phyloP scores from a whole-genome alignment of 768 basidiomycete species.

The Amanita inopinata region DNA sequence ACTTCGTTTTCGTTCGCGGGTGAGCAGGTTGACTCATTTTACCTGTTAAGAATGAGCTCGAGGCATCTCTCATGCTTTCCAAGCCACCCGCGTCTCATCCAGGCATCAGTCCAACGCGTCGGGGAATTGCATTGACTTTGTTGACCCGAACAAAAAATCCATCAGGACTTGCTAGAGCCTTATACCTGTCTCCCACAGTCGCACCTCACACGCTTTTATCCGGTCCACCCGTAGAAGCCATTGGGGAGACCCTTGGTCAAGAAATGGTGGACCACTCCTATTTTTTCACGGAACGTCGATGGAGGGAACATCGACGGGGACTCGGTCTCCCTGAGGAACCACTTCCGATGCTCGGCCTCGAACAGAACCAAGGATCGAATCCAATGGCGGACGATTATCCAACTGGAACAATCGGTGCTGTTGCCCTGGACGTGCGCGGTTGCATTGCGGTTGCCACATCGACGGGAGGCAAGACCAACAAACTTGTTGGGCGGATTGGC shows the following conservation, averaged over 20 bases:
- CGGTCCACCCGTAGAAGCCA: slow-evolving; percentile 48
- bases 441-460: slow-evolving; percentile 69
- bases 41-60: slow-evolving; percentile 62
- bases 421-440: slow-evolving; percentile 65
- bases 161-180: slow-evolving; percentile 53
- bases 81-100: slow-evolving; percentile 62
- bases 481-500: slow-evolving; percentile 73
- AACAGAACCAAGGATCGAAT: slow-evolving; percentile 13
- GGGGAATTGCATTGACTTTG: slow-evolving; percentile 57
- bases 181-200: slow-evolving; percentile 59
- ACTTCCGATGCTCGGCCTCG: slow-evolving; percentile 31
- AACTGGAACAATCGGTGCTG: slow-evolving; percentile 77
- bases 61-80: slow-evolving; percentile 74
- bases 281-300: slow-evolving; percentile 66
- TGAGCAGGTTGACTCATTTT: background rate
- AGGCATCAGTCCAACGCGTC: slow-evolving; percentile 44
- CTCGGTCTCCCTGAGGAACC: slow-evolving; percentile 67
- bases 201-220: slow-evolving; percentile 67
- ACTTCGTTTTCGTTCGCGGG: background rate
- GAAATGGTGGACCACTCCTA: slow-evolving; percentile 64
- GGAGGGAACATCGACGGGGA: slow-evolving; percentile 68
- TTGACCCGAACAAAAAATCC: slow-evolving; percentile 65
- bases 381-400: slow-evolving; percentile 48
- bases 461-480: slow-evolving; percentile 78
- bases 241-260: slow-evolving; percentile 47